Evolutionary conservation across 2,329 filamentous ascomycete species (phyloP).

Genomic region (Penicillium sclerotigenum): DNA sequence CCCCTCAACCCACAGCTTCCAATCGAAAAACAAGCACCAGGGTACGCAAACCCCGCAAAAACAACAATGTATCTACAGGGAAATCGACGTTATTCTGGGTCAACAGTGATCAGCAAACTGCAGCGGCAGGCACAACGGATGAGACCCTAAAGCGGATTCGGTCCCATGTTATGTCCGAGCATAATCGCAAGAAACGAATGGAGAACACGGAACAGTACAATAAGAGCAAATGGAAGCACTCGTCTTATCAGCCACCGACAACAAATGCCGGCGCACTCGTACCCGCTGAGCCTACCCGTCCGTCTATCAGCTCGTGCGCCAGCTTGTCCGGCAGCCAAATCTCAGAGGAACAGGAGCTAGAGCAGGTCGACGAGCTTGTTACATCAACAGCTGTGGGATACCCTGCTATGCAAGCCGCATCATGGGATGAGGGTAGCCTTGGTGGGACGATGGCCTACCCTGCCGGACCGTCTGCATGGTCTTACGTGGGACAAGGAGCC

Average conservation of each 20-base stretch:
- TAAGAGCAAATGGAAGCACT: conserved; percentile 38
- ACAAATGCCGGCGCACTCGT: conserved; percentile 16
- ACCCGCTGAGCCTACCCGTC: conserved; percentile 3
- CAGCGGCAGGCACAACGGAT: conserved; percentile 36
- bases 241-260: conserved; percentile 35
- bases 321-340: conserved; percentile 10
- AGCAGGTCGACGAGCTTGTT: conserved; percentile 13
- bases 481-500: conserved; percentile 32
- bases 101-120: conserved; percentile 38
- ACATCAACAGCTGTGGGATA: conserved; percentile 6
- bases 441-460: conserved; percentile 13
- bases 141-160: conserved; percentile 43
- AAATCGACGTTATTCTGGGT: conserved; percentile 43
- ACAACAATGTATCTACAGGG: conserved; percentile 27
- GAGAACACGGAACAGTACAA: conserved; percentile 41
- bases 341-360: conserved; percentile 6
- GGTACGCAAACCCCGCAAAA: conserved; percentile 36
- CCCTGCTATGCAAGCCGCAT: conserved; percentile 6
- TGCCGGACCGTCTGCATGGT: conserved; percentile 20
- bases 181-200: conserved; percentile 42
- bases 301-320: conserved; percentile 1
- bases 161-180: conserved; percentile 45
- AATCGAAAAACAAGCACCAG: conserved; percentile 27
- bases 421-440: conserved; percentile 14
- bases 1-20: not conserved